Conservation (phyloP, 805 yeast genomes). For the Zygoascus bituminiphila region DNA sequence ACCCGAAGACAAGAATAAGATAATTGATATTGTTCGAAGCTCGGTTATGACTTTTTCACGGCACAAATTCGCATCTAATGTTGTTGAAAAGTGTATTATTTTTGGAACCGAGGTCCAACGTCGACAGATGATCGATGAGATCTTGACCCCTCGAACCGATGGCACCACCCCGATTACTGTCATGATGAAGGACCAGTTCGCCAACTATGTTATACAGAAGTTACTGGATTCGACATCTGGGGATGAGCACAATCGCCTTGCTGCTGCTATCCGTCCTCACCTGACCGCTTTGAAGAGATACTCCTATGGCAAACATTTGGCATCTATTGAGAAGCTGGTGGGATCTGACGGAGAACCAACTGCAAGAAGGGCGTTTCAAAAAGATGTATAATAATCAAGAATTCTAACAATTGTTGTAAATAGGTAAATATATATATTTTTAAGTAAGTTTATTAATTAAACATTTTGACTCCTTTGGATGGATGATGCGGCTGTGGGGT, state of each 20-base stretch:
- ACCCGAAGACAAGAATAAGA: slow-evolving; percentile 45
- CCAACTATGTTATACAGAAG: slow-evolving; percentile 94
- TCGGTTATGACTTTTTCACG: slow-evolving; percentile 77
- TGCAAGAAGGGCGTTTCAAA: neutral
- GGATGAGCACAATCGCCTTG: slow-evolving; percentile 58
- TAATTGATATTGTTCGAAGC: slow-evolving; percentile 60
- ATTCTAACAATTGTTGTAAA: neutral
- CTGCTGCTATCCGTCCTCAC: slow-evolving; percentile 69
- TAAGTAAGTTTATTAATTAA: too few relatives aligned
- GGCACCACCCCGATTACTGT: slow-evolving; percentile 51
- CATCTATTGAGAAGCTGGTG: slow-evolving; percentile 64
- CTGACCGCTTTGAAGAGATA: slow-evolving; percentile 63
- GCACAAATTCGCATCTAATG: slow-evolving; percentile 96
- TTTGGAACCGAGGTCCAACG: slow-evolving; percentile 61
- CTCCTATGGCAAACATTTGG: slow-evolving; percentile 72
- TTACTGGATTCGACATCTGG: slow-evolving; percentile 75
- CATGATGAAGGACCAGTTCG: slow-evolving; percentile 98
- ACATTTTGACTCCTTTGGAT: too few relatives aligned
- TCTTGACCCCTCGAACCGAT: slow-evolving; percentile 28
- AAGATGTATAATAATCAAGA: neutral
- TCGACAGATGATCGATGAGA: slow-evolving; percentile 52
- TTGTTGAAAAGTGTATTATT: slow-evolving; percentile 86
- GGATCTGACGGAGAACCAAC: neutral
- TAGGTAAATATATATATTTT: neutral
- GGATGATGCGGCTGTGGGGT: too few relatives aligned